Evolutionary conservation across 805 yeast genomes (phyloP).

Genomic region (Pichia kluyveri): DNA sequence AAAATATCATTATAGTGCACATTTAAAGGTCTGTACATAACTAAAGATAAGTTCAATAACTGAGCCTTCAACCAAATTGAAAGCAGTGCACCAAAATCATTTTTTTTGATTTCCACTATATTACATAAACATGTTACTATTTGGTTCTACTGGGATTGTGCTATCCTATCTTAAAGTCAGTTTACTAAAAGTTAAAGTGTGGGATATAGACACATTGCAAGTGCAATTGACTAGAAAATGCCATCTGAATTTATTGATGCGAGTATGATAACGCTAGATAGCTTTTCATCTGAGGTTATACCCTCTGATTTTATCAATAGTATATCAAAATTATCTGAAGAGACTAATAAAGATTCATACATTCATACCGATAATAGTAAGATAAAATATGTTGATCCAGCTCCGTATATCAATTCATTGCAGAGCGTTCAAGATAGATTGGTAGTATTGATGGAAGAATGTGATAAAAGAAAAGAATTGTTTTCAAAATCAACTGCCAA

Average conservation of each 20-base stretch:
- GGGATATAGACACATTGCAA: too few species aligned
- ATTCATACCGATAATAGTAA: slow-evolving; percentile 3
- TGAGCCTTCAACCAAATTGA: too few species aligned
- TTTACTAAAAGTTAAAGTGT: too few species aligned
- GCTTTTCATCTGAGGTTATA: slow-evolving; percentile 59
- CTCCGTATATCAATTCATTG: slow-evolving; percentile 89
- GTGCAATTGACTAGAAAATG: not conserved
- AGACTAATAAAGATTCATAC: not conserved
- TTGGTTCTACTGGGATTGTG: too few species aligned
- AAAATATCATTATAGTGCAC: too few species aligned
- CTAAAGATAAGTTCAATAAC: too few species aligned
- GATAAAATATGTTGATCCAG: slow-evolving; percentile 49
- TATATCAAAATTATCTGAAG: slow-evolving; percentile 36
- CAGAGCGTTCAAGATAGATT: slow-evolving; percentile 76
- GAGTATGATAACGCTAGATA: slow-evolving; percentile 30
- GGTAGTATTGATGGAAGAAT: slow-evolving; percentile 48
- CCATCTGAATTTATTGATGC: slow-evolving; percentile 24
- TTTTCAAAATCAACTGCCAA: slow-evolving; percentile 49
- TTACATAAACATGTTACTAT: too few species aligned
- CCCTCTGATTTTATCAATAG: slow-evolving; percentile 77
- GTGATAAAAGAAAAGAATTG: slow-evolving; percentile 39
- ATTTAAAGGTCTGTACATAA: too few species aligned
- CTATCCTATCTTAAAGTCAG: too few species aligned
- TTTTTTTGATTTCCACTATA: too few species aligned
- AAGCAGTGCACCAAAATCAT: too few species aligned